Percentiles rank a stretch among this genome's conserved stretches.
Evolutionary conservation across 1,284 basidiomycete genomes (phyloP).

Genomic region (Prillingera fragicola): DNA sequence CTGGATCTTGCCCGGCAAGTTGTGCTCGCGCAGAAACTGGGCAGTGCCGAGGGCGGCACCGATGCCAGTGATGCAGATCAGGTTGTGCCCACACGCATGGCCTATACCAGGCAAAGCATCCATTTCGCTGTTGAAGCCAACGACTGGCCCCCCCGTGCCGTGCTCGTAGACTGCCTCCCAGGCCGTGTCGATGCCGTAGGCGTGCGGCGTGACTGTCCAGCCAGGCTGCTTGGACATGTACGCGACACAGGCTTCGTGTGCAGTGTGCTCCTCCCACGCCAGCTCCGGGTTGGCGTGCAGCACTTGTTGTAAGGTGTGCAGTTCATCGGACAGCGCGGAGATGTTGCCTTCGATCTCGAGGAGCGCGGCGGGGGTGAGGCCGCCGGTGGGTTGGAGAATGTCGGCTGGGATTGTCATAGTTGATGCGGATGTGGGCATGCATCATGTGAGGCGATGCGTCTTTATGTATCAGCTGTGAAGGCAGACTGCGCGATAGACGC

Average conservation of each 20-base stretch:
- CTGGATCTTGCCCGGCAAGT: constrained; percentile 62
- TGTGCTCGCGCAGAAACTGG: constrained; percentile 16
- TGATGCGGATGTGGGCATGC: too few species aligned
- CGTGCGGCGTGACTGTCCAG: constrained; percentile 58
- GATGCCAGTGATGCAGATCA: constrained; percentile 42
- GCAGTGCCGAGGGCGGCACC: constrained; percentile 30
- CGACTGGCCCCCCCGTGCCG: constrained; percentile 18
- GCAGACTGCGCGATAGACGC: too few species aligned
- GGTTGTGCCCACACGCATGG: constrained; percentile 57
- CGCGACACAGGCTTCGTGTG: constrained; percentile 56
- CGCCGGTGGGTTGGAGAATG: neutral
- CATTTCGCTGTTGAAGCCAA: constrained; percentile 30
- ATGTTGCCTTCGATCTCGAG: constrained; percentile 1
- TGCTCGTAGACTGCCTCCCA: constrained; percentile 22
- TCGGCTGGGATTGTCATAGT: too few species aligned
- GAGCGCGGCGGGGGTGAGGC: constrained; percentile 2
- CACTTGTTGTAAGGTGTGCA: constrained; percentile 14
- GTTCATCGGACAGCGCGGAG: constrained; percentile 8
- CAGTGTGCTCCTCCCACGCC: constrained; percentile 41
- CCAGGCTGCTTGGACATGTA: constrained; percentile 55
- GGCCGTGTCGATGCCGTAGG: constrained; percentile 52
- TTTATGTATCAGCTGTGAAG: too few species aligned
- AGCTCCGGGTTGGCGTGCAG: constrained; percentile 29
- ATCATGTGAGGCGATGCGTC: too few species aligned
- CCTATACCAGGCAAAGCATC: constrained; percentile 18